Conservation (phyloP, 345 rosid species). For the Moringa oleifera region DNA sequence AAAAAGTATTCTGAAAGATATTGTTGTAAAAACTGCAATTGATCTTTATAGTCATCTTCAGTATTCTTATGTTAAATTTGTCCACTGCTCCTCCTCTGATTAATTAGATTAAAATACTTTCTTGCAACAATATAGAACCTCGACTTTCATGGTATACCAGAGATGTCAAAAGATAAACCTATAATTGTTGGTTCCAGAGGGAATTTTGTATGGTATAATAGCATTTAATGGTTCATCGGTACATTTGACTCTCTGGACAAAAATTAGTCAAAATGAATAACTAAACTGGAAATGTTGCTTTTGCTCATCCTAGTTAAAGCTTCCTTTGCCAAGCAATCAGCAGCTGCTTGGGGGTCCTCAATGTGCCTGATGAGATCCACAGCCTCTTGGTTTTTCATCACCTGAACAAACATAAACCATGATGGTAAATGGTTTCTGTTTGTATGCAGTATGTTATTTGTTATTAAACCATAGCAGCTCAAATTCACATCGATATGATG, state of each 20-base stretch:
- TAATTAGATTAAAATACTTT: neutral
- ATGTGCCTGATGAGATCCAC: constrained; percentile 54
- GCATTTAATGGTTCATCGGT: no score
- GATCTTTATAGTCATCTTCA: constrained; percentile 12
- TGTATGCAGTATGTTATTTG: neutral
- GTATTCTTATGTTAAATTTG: constrained; percentile 1
- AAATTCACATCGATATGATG: no score
- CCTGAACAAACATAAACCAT: constrained; percentile 32
- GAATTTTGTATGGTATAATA: no score
- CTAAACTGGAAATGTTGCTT: constrained; percentile 52
- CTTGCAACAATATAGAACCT: no score
- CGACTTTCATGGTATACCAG: no score
- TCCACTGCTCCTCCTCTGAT: neutral
- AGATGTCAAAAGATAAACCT: no score
- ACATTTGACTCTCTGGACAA: no score
- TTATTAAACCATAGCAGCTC: no score
- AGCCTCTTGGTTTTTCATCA: constrained; percentile 76
- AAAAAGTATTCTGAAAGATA: neutral
- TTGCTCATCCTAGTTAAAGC: constrained; percentile 54
- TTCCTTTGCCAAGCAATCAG: constrained; percentile 63
- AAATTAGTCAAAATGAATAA: constrained; percentile 47
- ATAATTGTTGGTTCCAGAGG: no score
- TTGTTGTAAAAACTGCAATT: neutral
- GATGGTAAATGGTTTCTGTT: no score
- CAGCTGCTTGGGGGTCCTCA: constrained; percentile 63